Percentiles rank a stretch among this genome's conserved stretches.
phyloP scores from a whole-genome alignment of 78 protist species.

The Dictyostelium brefeldianum region DNA sequence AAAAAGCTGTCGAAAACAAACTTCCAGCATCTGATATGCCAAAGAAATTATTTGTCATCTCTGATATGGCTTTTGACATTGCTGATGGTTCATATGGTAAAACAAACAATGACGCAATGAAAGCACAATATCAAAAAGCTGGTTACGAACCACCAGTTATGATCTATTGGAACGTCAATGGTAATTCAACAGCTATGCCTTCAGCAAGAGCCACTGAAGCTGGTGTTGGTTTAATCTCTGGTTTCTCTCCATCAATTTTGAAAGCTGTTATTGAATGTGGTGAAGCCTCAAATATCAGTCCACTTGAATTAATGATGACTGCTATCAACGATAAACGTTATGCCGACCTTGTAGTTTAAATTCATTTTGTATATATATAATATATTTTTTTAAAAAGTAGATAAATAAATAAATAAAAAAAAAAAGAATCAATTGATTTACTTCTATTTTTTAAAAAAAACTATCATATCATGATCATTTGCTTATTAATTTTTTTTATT shows the following conservation, averaged over 20 bases:
- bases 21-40: slow-evolving; percentile 78
- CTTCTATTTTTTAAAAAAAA: too few species aligned
- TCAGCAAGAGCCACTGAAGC: neutral
- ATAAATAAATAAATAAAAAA: too few species aligned
- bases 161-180: slow-evolving; percentile 79
- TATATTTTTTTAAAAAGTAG: too few species aligned
- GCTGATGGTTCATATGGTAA: slow-evolving; percentile 18
- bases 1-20: slow-evolving; percentile 32
- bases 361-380: too few species aligned
- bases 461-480: too few species aligned
- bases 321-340: slow-evolving; percentile 49
- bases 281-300: slow-evolving; percentile 22
- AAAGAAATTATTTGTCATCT: slow-evolving; percentile 71
- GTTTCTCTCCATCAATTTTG: slow-evolving; percentile 74
- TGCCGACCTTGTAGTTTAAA: slow-evolving; percentile 29
- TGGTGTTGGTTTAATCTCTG: slow-evolving; percentile 76
- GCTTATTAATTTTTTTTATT: too few species aligned
- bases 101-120: slow-evolving; percentile 37
- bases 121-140: slow-evolving; percentile 30
- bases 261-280: slow-evolving; percentile 68
- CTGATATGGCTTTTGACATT: slow-evolving; percentile 75
- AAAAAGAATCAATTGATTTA: too few species aligned
- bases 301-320: slow-evolving; percentile 16
- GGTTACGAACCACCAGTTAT: slow-evolving; percentile 58
- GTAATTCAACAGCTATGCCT: slow-evolving; percentile 5